These are phyloP conservation scores for Tubosaeta sp. DNA, from an alignment of 768 basidiomycete species.

Conservation along the genomic window DNA sequence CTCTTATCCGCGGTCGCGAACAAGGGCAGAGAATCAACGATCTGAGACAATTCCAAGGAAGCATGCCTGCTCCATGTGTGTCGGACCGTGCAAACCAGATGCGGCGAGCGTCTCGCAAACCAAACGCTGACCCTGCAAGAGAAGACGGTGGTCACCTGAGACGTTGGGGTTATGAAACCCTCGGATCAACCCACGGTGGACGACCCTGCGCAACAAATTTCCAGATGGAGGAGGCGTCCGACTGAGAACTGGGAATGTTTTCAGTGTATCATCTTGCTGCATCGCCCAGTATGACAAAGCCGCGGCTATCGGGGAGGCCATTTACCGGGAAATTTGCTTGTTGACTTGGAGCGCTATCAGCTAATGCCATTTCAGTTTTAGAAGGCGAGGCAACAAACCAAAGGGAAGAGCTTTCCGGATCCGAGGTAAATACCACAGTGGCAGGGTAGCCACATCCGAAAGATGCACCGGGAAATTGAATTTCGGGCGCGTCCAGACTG, in stretches of 20 bases:
- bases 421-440: constrained; percentile 6
- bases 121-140: not conserved
- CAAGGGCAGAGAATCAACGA: not conserved
- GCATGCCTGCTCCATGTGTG: not conserved
- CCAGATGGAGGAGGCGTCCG: not conserved
- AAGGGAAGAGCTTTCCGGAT: constrained; percentile 8
- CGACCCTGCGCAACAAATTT: constrained; percentile 3
- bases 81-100: not conserved
- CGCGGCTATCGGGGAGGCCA: too few species aligned
- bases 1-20: too few species aligned
- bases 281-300: constrained; percentile 2
- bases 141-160: constrained; percentile 5
- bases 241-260: not conserved
- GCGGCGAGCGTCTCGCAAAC: not conserved
- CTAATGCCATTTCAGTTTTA: not conserved
- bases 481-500: constrained; percentile 3
- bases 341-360: constrained; percentile 1
- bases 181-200: constrained; percentile 15
- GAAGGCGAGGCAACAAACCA: constrained; percentile 2
- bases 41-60: too few species aligned
- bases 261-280: not conserved
- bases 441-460: not conserved
- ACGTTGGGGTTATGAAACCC: constrained; percentile 10
- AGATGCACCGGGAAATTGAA: constrained; percentile 5
- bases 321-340: not conserved